phyloP scores from a whole-genome alignment of 306 rosid species.

The Calophaca sinica region DNA sequence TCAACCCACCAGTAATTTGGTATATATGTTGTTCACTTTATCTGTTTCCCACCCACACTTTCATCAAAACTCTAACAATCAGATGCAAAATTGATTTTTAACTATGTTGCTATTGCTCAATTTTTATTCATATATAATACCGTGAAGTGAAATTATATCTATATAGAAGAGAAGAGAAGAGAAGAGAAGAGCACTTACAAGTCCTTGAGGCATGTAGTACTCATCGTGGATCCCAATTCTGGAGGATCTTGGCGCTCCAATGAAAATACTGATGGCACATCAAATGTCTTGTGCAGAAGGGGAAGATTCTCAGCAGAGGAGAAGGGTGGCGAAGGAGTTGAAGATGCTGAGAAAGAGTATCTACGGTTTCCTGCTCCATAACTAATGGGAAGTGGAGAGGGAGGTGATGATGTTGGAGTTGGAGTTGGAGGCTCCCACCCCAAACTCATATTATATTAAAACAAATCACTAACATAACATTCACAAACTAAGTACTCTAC shows the following conservation, averaged over 20 bases:
- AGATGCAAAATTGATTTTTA: not conserved
- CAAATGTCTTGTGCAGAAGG: constrained; percentile 47
- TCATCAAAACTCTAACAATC: constrained; percentile 4
- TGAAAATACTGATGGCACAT: constrained; percentile 54
- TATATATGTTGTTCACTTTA: not conserved
- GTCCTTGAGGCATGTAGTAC: constrained; percentile 64
- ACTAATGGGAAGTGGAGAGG: constrained; percentile 81
- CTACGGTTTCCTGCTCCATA: constrained; percentile 66
- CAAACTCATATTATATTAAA: constrained; percentile 11
- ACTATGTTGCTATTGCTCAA: not conserved
- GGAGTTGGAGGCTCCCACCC: constrained; percentile 48
- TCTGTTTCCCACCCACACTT: not conserved
- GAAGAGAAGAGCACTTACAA: constrained; percentile 60
- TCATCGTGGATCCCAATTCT: constrained; percentile 44
- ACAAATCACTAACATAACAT: constrained; percentile 15
- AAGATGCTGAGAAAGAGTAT: constrained; percentile 69
- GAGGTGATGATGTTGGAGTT: constrained; percentile 82
- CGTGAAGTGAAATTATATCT: not conserved
- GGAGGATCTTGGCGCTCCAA: constrained; percentile 57
- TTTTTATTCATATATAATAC: not conserved
- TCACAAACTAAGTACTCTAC: constrained; percentile 20
- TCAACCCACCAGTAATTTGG: constrained; percentile 17
- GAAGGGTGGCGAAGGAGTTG: constrained; percentile 75
- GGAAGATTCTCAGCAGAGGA: constrained; percentile 70
- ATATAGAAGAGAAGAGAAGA: no score